phyloP scores from a whole-genome alignment of 345 rosid species.

The Brassica carinata region DNA sequence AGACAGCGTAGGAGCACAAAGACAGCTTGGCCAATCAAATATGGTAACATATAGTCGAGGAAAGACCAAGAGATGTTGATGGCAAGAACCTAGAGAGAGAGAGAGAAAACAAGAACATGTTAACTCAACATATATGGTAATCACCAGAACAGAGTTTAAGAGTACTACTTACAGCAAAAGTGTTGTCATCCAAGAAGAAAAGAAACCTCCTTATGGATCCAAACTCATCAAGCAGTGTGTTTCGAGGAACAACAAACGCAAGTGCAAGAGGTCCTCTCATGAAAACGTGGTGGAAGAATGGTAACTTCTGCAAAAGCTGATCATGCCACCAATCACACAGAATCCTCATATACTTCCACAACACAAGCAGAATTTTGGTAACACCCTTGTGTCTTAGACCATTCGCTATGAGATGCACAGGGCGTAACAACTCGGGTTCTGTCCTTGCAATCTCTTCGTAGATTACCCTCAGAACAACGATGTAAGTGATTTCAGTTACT shows the following conservation, averaged over 20 bases:
- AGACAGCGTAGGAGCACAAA: neutral
- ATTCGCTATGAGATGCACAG: neutral
- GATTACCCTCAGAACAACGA: neutral
- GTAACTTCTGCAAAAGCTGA: neutral
- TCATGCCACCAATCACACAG: constrained; percentile 18
- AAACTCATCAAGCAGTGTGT: constrained; percentile 6
- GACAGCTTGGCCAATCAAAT: neutral
- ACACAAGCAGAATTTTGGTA: neutral
- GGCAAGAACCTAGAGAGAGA: neutral
- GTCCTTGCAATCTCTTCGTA: neutral
- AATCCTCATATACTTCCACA: neutral
- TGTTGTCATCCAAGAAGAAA: constrained; percentile 14
- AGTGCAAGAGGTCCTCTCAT: neutral
- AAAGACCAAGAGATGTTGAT: neutral
- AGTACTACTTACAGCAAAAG: constrained; percentile 12
- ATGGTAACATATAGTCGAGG: neutral
- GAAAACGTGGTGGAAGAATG: neutral
- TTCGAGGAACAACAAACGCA: neutral
- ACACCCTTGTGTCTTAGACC: neutral
- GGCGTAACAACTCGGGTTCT: neutral
- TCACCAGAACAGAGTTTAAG: too few species aligned
- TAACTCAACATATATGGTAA: too few species aligned
- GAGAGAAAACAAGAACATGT: too few species aligned
- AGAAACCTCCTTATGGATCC: constrained; percentile 11
- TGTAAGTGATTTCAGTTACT: neutral